Evolutionary conservation across 2,329 filamentous ascomycete genomes (phyloP), one percentile per base, ranked within the genome.

Genomic region (Podosphaera aphanis): DNA sequence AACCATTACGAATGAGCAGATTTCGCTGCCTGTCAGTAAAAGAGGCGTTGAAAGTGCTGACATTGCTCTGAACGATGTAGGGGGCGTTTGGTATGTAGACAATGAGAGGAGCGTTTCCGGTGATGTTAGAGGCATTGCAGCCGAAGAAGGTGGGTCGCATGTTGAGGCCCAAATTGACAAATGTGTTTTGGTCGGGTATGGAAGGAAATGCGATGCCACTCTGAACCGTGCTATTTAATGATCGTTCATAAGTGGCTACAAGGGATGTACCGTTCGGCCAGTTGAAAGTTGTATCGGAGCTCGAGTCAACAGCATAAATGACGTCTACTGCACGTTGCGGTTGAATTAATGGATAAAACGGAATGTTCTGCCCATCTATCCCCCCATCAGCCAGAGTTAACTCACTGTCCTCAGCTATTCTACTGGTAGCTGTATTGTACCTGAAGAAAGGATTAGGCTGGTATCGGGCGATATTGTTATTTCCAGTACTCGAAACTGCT

Each of bases 81-180:
- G 85, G 86, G 19, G 77, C 69, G 58, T 90, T 92, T 48, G 90
- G 83, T 40, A 95, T 61, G 64, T 98, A 98, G 51, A 93, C 82
- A 50, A 93, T 66, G 1, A 93, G 62, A 0, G 85, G 84, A 0
- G 71, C 63, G 0, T 58, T 50, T 3, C 52, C 52, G 0, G 74
- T 75, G 43, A 73, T 67, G 61, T 85, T 83, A 44, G 64, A 65
- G 31, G 67, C 66, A 57, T 83, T 64, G 62, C 83, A 90, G 39
- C 83, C 83, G 57, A 90, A 90, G 66, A 90, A 86, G 1, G 78
- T 79, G 0, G 83, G 83, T 3, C 68, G 69, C 48, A 66, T 71
- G 66, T 85, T 88, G 5, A 88, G 64, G 2, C 79, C 78, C 0
- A 82, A 66, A 58, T 85, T 85, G 51, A 88, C 66, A 57, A 90